These are phyloP conservation scores for Polyporus arcularius DNA, from an alignment of 768 basidiomycete genomes.

Conservation along the genomic window DNA sequence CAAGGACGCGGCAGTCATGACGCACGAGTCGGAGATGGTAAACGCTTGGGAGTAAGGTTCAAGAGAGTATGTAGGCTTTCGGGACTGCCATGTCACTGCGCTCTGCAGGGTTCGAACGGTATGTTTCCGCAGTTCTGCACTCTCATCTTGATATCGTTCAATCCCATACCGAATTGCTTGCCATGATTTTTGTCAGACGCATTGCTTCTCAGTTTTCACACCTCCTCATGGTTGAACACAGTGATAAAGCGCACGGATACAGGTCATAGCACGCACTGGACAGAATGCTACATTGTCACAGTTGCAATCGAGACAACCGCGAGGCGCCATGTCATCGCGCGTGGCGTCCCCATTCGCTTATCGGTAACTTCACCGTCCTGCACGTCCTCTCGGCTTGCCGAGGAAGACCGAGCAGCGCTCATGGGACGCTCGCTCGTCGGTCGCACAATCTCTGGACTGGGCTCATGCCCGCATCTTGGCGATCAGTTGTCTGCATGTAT, in stretches of 20 bases:
- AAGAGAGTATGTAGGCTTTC: neutral
- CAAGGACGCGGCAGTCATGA: slow-evolving; percentile 82
- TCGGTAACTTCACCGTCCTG: no score
- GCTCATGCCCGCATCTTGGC: no score
- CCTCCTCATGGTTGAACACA: neutral
- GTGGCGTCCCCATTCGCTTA: no score
- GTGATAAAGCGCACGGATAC: neutral
- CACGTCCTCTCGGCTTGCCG: no score
- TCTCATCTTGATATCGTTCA: neutral
- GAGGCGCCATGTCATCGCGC: no score
- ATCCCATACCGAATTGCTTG: neutral
- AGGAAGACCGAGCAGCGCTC: no score
- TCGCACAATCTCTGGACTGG: no score
- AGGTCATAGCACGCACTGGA: no score
- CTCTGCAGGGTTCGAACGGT: neutral
- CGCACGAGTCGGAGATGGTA: slow-evolving; percentile 78
- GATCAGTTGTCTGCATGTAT: no score
- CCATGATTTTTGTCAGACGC: neutral
- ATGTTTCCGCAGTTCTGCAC: neutral
- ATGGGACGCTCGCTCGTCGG: no score
- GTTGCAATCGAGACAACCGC: neutral
- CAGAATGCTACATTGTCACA: neutral
- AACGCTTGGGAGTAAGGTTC: slow-evolving; percentile 50
- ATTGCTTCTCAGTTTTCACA: neutral
- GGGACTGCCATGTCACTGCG: neutral